Base-by-base conservation (phyloP, 108 stramenopile species). In the Skeletonema costatum region DNA sequence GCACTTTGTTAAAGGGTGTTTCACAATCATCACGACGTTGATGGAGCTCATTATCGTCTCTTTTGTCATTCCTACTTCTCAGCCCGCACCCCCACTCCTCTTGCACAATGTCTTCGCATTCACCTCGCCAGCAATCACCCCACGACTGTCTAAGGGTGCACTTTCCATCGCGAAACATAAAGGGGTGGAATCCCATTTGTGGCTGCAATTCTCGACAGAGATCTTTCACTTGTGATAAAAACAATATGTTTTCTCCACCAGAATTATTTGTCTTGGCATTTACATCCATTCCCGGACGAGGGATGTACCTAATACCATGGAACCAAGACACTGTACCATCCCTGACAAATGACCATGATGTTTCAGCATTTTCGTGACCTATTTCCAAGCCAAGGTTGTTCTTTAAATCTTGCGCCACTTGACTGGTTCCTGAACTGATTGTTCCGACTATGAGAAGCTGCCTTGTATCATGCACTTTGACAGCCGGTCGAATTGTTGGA, bases 151-250 rank as follows among this genome's bases (percentile, higher is more conserved):
- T 68, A 32, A 64, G 68, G 14, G 72, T 75, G 60, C 88, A 86
- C 9, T 68, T 56, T 9, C 48, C 19, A 32, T 50, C 60, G 4
- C 88, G 71, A 60, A 82, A 88, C 73, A 68, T 70, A 17, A 51
- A 48, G 4, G 89, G 89, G 73, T 90, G 89, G 60, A 87, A 88
- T 46, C 87, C 89, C 87, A 87, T 90, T 59, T 82, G 75, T 4
- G 41, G 25, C 19, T 64, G 70, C 50, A 51, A 19, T 51, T 51
- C 50, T 51, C 50, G 50, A 19, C 50, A 51, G 50, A 51, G 50
- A 51, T 51, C 4, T 51, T 51, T 51, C 50, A 51, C 50, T 51
- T 51, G 50, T 51, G 50, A 6, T 51, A 51, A 3, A 51, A 51
- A 51, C 25, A 25, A 25, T 16, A 6, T 51, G 19, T 19, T 51